Conservation (phyloP, 768 basidiomycete genomes). For the Kwoniella sp. region DNA sequence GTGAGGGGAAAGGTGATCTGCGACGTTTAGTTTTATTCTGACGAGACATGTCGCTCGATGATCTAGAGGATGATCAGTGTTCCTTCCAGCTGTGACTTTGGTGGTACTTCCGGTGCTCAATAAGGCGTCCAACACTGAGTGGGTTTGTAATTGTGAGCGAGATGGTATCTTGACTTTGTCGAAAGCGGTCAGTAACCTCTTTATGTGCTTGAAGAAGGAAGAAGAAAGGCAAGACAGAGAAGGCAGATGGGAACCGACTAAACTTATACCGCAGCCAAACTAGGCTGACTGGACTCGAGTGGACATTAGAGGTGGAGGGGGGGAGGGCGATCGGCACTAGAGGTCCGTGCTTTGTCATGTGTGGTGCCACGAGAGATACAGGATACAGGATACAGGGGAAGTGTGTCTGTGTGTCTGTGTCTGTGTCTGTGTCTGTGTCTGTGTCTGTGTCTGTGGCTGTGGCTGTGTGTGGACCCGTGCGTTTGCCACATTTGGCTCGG, state of each 20-base stretch:
- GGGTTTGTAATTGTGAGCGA: too few species aligned
- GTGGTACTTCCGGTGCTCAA: too few species aligned
- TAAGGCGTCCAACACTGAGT: too few species aligned
- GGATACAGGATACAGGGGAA: too few species aligned
- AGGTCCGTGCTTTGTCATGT: constrained; percentile 10
- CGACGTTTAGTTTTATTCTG: background rate
- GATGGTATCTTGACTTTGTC: too few species aligned
- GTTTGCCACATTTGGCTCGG: too few species aligned
- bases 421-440: background rate
- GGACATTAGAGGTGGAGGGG: too few species aligned
- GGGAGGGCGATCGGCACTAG: background rate
- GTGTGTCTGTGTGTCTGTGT: too few species aligned
- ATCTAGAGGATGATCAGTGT: background rate
- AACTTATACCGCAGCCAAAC: background rate
- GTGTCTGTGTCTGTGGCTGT: background rate
- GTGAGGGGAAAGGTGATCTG: constrained; percentile 2
- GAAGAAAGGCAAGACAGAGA: background rate
- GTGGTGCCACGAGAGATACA: too few species aligned
- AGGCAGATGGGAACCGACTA: background rate
- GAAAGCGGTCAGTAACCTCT: too few species aligned
- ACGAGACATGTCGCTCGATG: constrained; percentile 2
- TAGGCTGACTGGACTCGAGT: background rate
- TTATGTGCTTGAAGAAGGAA: background rate
- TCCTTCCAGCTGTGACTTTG: too few species aligned
- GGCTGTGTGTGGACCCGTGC: background rate